Evolutionary conservation across 106 monocot species (phyloP).

Genomic region (Apostasia shenzhenica): DNA sequence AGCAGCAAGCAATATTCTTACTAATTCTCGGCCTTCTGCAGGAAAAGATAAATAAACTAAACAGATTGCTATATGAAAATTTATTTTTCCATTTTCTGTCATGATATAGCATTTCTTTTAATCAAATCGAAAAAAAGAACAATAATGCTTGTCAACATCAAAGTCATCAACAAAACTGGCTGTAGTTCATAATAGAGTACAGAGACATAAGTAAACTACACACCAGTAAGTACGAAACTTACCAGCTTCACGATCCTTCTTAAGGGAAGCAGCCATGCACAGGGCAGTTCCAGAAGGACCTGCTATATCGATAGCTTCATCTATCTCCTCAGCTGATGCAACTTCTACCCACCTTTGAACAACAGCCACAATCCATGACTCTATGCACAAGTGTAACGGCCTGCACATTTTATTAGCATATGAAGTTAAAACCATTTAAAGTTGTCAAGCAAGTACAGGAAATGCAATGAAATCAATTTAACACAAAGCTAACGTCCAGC

Average conservation of each 20-base stretch:
- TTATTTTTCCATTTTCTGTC: background rate
- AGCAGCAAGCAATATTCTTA: constrained; percentile 76
- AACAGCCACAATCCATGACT: constrained; percentile 95
- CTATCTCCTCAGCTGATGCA: constrained; percentile 68
- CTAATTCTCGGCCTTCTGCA: constrained; percentile 90
- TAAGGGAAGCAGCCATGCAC: constrained; percentile 95
- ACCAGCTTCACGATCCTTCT: constrained; percentile 90
- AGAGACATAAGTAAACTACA: background rate
- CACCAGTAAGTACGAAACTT: constrained; percentile 1
- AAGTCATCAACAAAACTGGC: too few species aligned
- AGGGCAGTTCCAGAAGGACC: constrained; percentile 83
- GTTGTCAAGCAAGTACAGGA: constrained; percentile 2
- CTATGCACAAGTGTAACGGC: constrained; percentile 84
- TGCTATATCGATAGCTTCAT: constrained; percentile 78
- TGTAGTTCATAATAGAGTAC: background rate
- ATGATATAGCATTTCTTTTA: background rate
- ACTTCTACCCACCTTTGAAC: constrained; percentile 89
- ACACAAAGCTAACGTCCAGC: too few species aligned
- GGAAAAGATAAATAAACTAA: background rate
- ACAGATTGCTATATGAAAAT: background rate
- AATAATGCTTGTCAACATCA: too few species aligned
- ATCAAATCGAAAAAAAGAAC: too few species aligned
- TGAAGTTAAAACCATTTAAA: background rate
- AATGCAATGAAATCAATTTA: too few species aligned
- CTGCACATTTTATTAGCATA: constrained; percentile 20